A percentile compares a stretch with the other conserved stretches of the same genome.
These are phyloP conservation scores for Stephanodiscus triporus DNA, from an alignment of 108 stramenopile genomes.

Conservation along the genomic window DNA sequence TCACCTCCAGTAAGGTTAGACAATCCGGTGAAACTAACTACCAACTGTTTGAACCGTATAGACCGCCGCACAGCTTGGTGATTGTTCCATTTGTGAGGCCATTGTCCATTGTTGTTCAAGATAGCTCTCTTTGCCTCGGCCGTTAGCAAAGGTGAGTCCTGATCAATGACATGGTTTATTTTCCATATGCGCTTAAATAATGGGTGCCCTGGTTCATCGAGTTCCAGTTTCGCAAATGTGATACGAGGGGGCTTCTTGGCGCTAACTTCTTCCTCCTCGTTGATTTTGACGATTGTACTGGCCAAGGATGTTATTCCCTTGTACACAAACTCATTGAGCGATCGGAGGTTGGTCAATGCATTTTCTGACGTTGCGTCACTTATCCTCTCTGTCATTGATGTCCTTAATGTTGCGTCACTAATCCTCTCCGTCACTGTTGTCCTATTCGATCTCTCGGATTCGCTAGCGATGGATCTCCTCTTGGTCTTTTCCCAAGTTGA, in stretches of 20 bases:
- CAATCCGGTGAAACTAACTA: conserved; percentile 46
- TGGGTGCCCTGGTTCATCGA: conserved; percentile 71
- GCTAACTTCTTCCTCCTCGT: conserved; percentile 34
- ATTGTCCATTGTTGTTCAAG: conserved; percentile 55
- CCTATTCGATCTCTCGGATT: neutral
- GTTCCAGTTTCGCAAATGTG: conserved; percentile 58
- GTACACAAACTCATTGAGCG: neutral
- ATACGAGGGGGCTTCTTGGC: conserved; percentile 44
- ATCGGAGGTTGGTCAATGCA: conserved; percentile 2
- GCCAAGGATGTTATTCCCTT: conserved; percentile 10
- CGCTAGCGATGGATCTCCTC: neutral
- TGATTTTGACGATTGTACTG: conserved; percentile 14
- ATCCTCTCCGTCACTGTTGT: neutral
- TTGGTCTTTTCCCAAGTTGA: neutral
- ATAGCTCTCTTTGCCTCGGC: conserved; percentile 42
- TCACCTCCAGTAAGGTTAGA: conserved; percentile 37
- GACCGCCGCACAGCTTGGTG: conserved; percentile 51
- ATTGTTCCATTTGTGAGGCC: conserved; percentile 70
- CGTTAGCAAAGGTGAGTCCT: conserved; percentile 64
- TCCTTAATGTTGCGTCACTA: neutral
- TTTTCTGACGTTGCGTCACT: neutral
- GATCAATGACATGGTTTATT: conserved; percentile 66
- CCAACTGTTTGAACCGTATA: conserved; percentile 41
- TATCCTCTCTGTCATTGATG: neutral
- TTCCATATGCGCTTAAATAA: conserved; percentile 77